Percentiles rank a stretch among this genome's conserved stretches.
Evolutionary conservation across 2,329 filamentous ascomycete genomes (phyloP).

Genomic region (Nigrospora osmanthi): DNA sequence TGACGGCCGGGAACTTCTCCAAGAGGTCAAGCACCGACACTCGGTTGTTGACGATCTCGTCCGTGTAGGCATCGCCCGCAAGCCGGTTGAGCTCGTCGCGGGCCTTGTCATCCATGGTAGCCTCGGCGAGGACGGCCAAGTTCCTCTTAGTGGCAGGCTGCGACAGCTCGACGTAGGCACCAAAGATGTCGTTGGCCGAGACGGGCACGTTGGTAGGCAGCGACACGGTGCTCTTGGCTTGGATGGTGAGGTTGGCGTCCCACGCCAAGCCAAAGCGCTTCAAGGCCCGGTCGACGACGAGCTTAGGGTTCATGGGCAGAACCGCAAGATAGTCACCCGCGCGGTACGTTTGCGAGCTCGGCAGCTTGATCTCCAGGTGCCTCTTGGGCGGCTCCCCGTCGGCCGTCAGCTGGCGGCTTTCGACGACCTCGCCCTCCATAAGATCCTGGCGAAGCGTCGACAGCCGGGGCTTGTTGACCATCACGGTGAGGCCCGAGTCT

Average conservation of each 20-base stretch:
- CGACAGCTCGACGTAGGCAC: slow-evolving; percentile 1
- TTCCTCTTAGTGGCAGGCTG: slow-evolving; percentile 1
- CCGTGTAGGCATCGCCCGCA: not conserved
- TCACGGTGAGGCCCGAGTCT: not conserved
- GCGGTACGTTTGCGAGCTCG: slow-evolving; percentile 56
- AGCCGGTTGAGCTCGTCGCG: not conserved
- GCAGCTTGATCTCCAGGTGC: slow-evolving; percentile 60
- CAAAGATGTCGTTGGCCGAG: slow-evolving; percentile 2
- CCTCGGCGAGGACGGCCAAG: not conserved
- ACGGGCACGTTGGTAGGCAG: slow-evolving; percentile 6
- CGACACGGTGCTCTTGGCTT: slow-evolving; percentile 37
- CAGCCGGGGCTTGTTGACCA: slow-evolving; percentile 13
- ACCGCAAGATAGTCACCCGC: slow-evolving; percentile 72
- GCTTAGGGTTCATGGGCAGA: slow-evolving; percentile 60
- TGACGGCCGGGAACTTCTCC: slow-evolving; percentile 26
- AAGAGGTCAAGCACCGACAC: slow-evolving; percentile 26
- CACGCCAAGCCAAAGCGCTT: slow-evolving; percentile 58
- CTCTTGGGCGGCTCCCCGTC: slow-evolving; percentile 36
- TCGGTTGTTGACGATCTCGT: slow-evolving; percentile 14
- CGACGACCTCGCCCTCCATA: slow-evolving; percentile 50
- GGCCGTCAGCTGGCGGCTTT: slow-evolving; percentile 43
- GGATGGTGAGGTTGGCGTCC: slow-evolving; percentile 60
- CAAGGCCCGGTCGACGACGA: slow-evolving; percentile 56
- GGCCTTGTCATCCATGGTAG: not conserved
- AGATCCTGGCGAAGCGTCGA: slow-evolving; percentile 33